Conservation (phyloP, 192 early-diverging fungal genomes). For the Rhizophlyctis rosea region DNA sequence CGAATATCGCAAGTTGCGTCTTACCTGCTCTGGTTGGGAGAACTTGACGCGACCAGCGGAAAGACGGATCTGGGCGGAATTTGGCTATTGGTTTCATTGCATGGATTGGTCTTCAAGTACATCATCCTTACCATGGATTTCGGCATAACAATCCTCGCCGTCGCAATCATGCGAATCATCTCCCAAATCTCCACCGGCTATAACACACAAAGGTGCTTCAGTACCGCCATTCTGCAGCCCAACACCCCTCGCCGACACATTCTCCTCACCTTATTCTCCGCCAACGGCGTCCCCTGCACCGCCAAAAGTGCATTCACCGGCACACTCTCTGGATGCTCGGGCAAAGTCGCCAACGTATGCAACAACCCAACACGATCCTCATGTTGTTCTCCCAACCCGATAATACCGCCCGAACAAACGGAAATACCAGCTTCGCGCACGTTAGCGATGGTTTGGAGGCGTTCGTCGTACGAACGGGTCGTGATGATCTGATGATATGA, state of each 20-base stretch:
- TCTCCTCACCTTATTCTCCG: slow-evolving; percentile 55
- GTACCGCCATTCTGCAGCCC: not conserved
- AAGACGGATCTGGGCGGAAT: too few relatives aligned
- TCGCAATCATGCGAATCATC: slow-evolving; percentile 82
- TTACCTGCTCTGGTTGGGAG: slow-evolving; percentile 56
- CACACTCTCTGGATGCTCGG: slow-evolving; percentile 72
- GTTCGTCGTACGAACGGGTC: slow-evolving; percentile 75
- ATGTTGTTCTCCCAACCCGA: slow-evolving; percentile 73
- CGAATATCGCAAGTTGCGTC: not conserved
- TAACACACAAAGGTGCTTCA: not conserved
- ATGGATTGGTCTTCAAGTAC: too few relatives aligned
- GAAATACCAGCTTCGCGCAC: slow-evolving; percentile 75
- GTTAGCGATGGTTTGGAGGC: slow-evolving; percentile 67
- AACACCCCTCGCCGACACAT: slow-evolving; percentile 18
- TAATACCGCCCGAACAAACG: slow-evolving; percentile 82
- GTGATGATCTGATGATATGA: slow-evolving; percentile 56
- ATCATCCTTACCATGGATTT: slow-evolving; percentile 56
- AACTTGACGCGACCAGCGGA: slow-evolving; percentile 75
- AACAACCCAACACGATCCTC: slow-evolving; percentile 74
- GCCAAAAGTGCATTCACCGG: slow-evolving; percentile 78
- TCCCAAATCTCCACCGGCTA: slow-evolving; percentile 77
- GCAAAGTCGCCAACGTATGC: slow-evolving; percentile 68
- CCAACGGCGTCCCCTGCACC: slow-evolving; percentile 78
- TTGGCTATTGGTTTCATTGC: too few relatives aligned
- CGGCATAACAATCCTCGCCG: slow-evolving; percentile 79